Conservation (phyloP, 2,329 filamentous ascomycete genomes). For the Botrytis byssoidea region DNA sequence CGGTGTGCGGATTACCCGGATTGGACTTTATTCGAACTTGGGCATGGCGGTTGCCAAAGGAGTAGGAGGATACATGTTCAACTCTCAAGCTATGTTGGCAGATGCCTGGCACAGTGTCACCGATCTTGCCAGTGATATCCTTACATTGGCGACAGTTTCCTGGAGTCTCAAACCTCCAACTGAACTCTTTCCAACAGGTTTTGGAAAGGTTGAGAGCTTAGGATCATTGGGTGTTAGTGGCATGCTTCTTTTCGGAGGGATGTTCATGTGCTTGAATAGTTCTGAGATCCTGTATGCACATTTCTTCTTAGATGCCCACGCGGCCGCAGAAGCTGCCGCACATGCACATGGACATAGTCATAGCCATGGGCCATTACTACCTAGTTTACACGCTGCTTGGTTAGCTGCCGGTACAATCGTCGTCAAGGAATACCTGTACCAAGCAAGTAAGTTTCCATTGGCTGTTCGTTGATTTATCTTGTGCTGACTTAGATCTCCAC, state of each 20-base stretch:
- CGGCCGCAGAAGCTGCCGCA: slow-evolving; percentile 52
- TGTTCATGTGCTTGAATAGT: slow-evolving; percentile 87
- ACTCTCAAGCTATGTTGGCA: slow-evolving; percentile 88
- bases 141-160: slow-evolving; percentile 91
- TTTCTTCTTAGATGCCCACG: slow-evolving; percentile 63
- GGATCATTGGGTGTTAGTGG: slow-evolving; percentile 91
- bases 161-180: slow-evolving; percentile 87
- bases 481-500: slow-evolving; percentile 31
- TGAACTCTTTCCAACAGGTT: slow-evolving; percentile 81
- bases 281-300: slow-evolving; percentile 68
- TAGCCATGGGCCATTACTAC: slow-evolving; percentile 61
- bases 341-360: slow-evolving; percentile 64
- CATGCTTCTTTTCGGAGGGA: slow-evolving; percentile 81
- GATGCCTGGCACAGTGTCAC: slow-evolving; percentile 95
- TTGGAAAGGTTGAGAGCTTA: slow-evolving; percentile 96
- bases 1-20: slow-evolving; percentile 87
- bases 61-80: slow-evolving; percentile 87
- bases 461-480: background rate
- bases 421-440: slow-evolving; percentile 95
- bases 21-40: slow-evolving; percentile 85
- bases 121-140: slow-evolving; percentile 90
- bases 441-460: slow-evolving; percentile 71
- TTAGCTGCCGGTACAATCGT: slow-evolving; percentile 84
- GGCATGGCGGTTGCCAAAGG: slow-evolving; percentile 94
- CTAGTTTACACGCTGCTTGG: slow-evolving; percentile 94